phyloP scores from a whole-genome alignment of 78 protist species.

The Mastigamoeba balamuthi region DNA sequence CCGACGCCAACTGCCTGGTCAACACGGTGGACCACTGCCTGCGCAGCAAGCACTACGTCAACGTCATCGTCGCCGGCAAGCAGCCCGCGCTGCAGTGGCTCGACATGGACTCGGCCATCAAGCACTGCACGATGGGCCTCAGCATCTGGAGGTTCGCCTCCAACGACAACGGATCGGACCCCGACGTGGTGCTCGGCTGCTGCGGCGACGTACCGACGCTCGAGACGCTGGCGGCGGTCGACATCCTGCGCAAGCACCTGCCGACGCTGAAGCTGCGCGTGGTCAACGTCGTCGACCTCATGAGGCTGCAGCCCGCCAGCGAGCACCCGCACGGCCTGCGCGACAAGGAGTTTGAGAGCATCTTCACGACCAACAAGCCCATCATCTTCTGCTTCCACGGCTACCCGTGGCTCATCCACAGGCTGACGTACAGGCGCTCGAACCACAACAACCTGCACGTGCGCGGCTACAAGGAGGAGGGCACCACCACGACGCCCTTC shows the following conservation, averaged over 20 bases:
- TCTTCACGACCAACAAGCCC: neutral
- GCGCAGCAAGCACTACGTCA: neutral
- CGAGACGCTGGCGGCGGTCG: slow-evolving; percentile 6
- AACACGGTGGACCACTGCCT: neutral
- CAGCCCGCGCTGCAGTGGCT: slow-evolving; percentile 2
- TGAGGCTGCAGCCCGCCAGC: neutral
- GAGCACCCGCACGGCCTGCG: slow-evolving; percentile 7
- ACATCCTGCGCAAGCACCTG: neutral
- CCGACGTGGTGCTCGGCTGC: slow-evolving; percentile 4
- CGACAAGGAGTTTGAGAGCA: neutral
- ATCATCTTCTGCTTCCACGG: neutral
- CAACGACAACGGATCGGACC: neutral
- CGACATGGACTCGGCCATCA: neutral
- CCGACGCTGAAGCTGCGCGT: neutral
- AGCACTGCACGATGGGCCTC: neutral
- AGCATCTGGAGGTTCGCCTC: slow-evolving; percentile 1
- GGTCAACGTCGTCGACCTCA: slow-evolving; percentile 7
- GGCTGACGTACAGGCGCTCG: neutral
- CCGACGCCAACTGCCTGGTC: slow-evolving; percentile 11
- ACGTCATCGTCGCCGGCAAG: slow-evolving; percentile 3
- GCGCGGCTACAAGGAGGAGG: slow-evolving; percentile 4
- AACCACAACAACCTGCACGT: neutral
- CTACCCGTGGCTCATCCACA: neutral
- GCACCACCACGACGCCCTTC: slow-evolving; percentile 10
- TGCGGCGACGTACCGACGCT: slow-evolving; percentile 9